Conservation (phyloP, 2,329 filamentous ascomycete genomes). For the Botrytis fabae region DNA sequence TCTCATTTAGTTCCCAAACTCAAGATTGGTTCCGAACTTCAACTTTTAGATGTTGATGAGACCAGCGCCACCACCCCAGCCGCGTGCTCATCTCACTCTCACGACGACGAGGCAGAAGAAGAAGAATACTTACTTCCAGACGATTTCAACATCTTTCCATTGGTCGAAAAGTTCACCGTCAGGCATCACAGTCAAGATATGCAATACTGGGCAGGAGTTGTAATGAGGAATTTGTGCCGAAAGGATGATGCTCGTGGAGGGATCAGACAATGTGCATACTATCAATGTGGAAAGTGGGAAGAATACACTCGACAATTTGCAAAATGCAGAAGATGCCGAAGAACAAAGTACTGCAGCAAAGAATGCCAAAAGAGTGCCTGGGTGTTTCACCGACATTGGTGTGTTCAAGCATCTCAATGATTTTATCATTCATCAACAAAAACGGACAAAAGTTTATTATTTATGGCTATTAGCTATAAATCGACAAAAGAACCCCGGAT, state of each 20-base stretch:
- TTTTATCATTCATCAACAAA: not conserved
- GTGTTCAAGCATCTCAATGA: conserved; percentile 63
- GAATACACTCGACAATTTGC: conserved; percentile 95
- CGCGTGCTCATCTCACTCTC: conserved; percentile 45
- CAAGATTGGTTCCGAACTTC: conserved; percentile 83
- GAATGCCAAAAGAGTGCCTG: conserved; percentile 99
- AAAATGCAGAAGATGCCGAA: conserved; percentile 91
- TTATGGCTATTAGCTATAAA: conserved; percentile 2
- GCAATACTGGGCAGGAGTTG: conserved; percentile 99
- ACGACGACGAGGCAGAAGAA: conserved; percentile 70
- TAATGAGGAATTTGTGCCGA: conserved; percentile 97
- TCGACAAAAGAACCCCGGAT: not conserved
- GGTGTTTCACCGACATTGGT: conserved; percentile 99
- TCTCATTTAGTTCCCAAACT: conserved; percentile 91
- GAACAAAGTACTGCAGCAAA: conserved; percentile 99
- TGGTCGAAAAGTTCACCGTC: conserved; percentile 98
- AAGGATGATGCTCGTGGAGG: conserved; percentile 95
- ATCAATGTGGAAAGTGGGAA: conserved; percentile 98
- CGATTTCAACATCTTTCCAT: conserved; percentile 96
- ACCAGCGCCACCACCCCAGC: conserved; percentile 41
- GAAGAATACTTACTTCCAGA: conserved; percentile 86
- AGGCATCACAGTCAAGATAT: conserved; percentile 94
- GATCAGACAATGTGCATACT: conserved; percentile 96
- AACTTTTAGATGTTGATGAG: conserved; percentile 72
- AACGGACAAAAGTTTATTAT: not conserved